Evolutionary conservation across 257 asterid species (phyloP), one percentile per base, ranked within the genome.

Genomic region (Lantana camara): DNA sequence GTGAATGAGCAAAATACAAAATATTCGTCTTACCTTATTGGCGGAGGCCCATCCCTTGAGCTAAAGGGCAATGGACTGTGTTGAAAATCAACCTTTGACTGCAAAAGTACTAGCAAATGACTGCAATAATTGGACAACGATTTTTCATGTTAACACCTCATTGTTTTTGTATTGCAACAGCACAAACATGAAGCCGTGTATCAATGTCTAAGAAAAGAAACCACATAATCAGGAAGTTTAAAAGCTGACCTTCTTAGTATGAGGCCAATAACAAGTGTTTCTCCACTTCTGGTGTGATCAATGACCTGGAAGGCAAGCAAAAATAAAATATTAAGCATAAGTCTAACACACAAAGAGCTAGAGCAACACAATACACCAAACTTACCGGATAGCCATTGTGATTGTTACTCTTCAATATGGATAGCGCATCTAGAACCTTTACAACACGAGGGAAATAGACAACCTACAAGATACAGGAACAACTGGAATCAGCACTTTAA

Each of bases 381-480:
- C 96, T 84, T 85, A 94, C 99, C 44, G 99, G 97, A 69, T 84
- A 94, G 35, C 99, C 99, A 51, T 90, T 90, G 79, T 94, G 97
- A 73, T 74, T 71, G 77, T 88, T 90, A 76, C 97, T 82, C 84
- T 92, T 86, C 85, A 94, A 79, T 65, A 90, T 84, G 60, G 96
- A 88, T 59, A 86, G 88, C 50, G 72, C 74, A 63, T 94, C 99
- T n/a, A 75, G 82, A 74, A 90, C 96, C 82, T 90, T 90, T 69
- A 83, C 96, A 32, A 90, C 84, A 49, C 99, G 95, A 48, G 96
- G 96, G 52, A 94, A 88, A 76, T 82, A 88, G 73, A 88, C 87
- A 76, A 88, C 96, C 97, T 94, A 72, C 75, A 81, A 58, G 57
- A 69, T 45, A 37, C 14, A 63, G 42, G 59, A 45, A 42, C 32